Evolutionary conservation across 768 basidiomycete genomes (phyloP), one percentile per base, ranked within the genome.

Genomic region (Gautieria morchelliformis): DNA sequence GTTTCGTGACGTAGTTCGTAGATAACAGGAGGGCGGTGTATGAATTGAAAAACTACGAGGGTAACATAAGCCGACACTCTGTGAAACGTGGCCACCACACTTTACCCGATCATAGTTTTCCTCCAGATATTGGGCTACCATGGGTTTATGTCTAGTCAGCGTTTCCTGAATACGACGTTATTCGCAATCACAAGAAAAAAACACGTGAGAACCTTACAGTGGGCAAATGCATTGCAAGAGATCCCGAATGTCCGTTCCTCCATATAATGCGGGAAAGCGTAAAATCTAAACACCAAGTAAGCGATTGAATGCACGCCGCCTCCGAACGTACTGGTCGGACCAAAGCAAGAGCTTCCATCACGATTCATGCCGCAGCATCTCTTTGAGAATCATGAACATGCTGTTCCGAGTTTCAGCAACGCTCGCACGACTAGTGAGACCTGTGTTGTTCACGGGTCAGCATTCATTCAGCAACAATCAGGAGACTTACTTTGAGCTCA

Each of bases 161-260:
- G 91, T 94, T 72, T 98, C 96, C 78, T 76, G 57, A 39, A 7
- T 15, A 40, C 4, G 37, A 5, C 19, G 22, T 44, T 45, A 30
- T 8, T 9, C 6, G 5, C 37, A 39, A 32, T 58, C 39, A 32
- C 5, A 37, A 15, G 32, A 0, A 30, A n/a, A 30, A 22, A 46
- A 30, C 15, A 32, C 10, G 9, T n/a, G 22, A 17, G 32, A 27
- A 47, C 55, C 44, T 97, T 98, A 69, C 98, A 79, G 69, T 96
- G 98, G 15, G 91, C 89, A 65, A 96, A 96, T 4, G 95, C 95
- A 68, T 98, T 96, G 63, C 94, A 97, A 0, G 95, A 97, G 60
- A 97, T 92, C 8, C 96, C 95, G 66, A 99, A 99, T 19, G 94
- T 96, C 4, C 94, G 95, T 27, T 88, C 86, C 74, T 99, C 96